These are phyloP conservation scores for Chlorella sp. DNA, from an alignment of 139 green algal species.

Conservation along the genomic window DNA sequence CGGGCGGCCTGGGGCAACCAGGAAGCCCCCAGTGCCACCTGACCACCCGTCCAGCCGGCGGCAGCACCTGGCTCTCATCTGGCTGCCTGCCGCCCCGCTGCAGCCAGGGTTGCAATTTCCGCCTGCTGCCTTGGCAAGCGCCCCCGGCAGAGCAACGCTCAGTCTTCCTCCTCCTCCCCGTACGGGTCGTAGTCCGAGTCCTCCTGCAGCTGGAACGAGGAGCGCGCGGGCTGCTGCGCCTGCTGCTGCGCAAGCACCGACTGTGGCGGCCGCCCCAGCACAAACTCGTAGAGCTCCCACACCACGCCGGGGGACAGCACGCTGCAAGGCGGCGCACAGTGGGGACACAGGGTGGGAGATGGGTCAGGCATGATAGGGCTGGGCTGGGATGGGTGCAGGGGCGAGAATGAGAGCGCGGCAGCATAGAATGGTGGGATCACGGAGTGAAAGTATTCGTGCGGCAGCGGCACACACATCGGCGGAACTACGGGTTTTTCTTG, in stretches of 20 bases:
- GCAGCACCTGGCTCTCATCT: too few relatives aligned
- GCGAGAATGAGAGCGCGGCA: not conserved
- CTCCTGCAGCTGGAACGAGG: conserved; percentile 36
- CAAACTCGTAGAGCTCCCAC: conserved; percentile 43
- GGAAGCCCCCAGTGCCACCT: too few relatives aligned
- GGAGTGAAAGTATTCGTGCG: too few relatives aligned
- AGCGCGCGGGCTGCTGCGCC: conserved; percentile 11
- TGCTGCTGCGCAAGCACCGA: not conserved
- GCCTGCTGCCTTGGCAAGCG: too few relatives aligned
- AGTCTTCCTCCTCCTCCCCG: conserved; percentile 40
- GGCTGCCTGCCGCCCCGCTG: too few relatives aligned
- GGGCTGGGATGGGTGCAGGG: not conserved
- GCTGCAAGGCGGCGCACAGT: not conserved
- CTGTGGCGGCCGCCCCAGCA: conserved; percentile 12
- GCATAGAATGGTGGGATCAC: too few relatives aligned
- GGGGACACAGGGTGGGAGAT: not conserved
- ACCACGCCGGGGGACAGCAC: conserved; percentile 30
- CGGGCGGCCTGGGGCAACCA: too few relatives aligned
- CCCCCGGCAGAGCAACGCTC: too few relatives aligned
- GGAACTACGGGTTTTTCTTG: too few relatives aligned
- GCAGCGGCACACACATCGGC: not conserved
- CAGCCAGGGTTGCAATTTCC: too few relatives aligned
- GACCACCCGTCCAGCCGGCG: too few relatives aligned
- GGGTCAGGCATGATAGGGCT: not conserved
- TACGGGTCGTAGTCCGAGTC: conserved; percentile 39